Conservation (phyloP, 352 stramenopile species). For the Aphanomyces euteiches region DNA sequence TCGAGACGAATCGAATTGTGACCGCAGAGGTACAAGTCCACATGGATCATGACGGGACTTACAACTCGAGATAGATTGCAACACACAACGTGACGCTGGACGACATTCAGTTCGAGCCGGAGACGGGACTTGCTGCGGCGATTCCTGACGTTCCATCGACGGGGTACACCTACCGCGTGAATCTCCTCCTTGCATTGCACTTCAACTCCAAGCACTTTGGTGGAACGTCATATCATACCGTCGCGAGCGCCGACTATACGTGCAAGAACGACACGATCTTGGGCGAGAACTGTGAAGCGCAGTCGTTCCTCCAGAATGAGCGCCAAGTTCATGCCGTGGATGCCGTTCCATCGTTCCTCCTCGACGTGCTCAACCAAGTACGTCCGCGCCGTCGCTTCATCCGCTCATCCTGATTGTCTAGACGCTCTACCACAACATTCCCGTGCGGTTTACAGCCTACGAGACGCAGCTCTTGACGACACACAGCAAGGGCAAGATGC, state of each 20-base stretch:
- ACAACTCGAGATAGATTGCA: constrained; percentile 5
- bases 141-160: not conserved
- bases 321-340: not conserved
- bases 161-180: constrained; percentile 25
- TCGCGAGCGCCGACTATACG: constrained; percentile 30
- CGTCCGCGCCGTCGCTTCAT: not conserved
- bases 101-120: not conserved
- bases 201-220: constrained; percentile 28
- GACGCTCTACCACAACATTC: not conserved
- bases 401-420: too few relatives aligned
- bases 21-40: constrained; percentile 14
- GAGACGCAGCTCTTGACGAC: constrained; percentile 22
- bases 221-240: constrained; percentile 13
- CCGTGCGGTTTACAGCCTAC: constrained; percentile 14
- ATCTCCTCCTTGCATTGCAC: constrained; percentile 23
- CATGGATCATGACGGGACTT: not conserved
- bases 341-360: not conserved
- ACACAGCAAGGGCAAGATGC: not conserved
- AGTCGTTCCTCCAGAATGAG: constrained; percentile 23
- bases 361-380: not conserved
- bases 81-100: constrained; percentile 7
- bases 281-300: constrained; percentile 8
- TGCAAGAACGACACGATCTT: constrained; percentile 21
- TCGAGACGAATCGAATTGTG: constrained; percentile 20
- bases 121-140: not conserved